Evolutionary conservation across 1,284 basidiomycete genomes (phyloP), one percentile per base, ranked within the genome.

Genomic region (Sphaerobolus stellatus): DNA sequence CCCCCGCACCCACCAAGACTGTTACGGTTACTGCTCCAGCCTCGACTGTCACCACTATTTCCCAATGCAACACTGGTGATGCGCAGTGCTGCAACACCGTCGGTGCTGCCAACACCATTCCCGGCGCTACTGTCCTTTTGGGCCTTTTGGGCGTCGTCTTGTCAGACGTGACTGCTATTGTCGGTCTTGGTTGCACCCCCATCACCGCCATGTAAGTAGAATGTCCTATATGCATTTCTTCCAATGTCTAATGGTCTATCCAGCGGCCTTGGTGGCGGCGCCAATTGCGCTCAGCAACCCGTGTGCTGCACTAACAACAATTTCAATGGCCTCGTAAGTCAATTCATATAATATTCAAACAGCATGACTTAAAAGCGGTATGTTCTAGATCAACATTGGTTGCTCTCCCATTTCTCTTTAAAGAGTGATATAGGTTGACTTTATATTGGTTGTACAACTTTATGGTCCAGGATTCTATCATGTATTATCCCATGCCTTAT

Each of bases 71-170:
- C 41, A 43, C 41, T 3, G 41, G 41, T 43, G 25, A 7, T 41
- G 25, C 25, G 6, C 7, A 7, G 18, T 41, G 40, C n/a, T 41
- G 40, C 40, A 41, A 41, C n/a, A 7, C 40, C n/a, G n/a, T 41
- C 40, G 18, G 25, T 20, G 18, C 40, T 24, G 40, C 40, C 40
- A 41, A 24, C n/a, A 41, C 18, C 40, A n/a, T 6, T 41, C 40
- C 40, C 25, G n/a, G 9, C 6, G 18, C 40, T 6, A 9, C n/a
- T 6, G n/a, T n/a, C n/a, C 40, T 41, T n/a, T 41, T 41, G n/a
- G 40, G 40, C 40, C 40, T 41, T n/a, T n/a, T 41, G 40, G 40
- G 40, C 40, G 25, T 41, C n/a, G 40, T 41, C 40, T 6, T 41
- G 40, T 9, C 18, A n/a, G 40, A 41, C n/a, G 40, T 41, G 6